phyloP scores from a whole-genome alignment of 805 yeast species.

The Candida rishiriensis region DNA sequence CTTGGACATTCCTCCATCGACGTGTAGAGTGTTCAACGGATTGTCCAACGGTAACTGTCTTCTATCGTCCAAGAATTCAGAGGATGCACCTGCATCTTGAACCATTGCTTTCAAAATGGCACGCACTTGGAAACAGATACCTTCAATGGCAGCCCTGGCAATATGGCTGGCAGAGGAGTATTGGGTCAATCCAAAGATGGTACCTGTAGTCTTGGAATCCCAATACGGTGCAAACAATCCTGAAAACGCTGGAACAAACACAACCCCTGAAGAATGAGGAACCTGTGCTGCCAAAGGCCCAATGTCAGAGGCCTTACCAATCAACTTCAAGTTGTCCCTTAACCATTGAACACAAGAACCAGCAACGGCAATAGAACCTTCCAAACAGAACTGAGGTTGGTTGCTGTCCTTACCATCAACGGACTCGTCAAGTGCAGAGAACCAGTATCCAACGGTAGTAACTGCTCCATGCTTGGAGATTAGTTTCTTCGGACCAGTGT shows the following conservation, averaged over 20 bases:
- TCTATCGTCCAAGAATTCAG: constrained; percentile 53
- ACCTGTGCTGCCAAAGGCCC: constrained; percentile 88
- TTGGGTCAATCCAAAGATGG: constrained; percentile 89
- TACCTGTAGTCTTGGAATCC: constrained; percentile 90
- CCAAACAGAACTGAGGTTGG: constrained; percentile 81
- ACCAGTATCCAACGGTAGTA: constrained; percentile 89
- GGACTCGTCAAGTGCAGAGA: constrained; percentile 55
- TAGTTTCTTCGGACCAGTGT: constrained; percentile 73
- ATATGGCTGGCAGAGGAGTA: constrained; percentile 89
- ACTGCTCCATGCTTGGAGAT: constrained; percentile 76
- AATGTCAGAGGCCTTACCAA: constrained; percentile 77
- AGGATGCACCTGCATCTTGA: constrained; percentile 58
- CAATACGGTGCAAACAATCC: constrained; percentile 96
- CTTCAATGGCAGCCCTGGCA: constrained; percentile 92
- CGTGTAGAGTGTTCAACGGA: constrained; percentile 46
- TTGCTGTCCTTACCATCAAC: constrained; percentile 32
- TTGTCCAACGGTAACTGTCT: constrained; percentile 35
- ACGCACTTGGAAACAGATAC: constrained; percentile 89
- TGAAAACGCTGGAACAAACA: constrained; percentile 90
- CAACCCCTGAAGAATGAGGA: constrained; percentile 81
- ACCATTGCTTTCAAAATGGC: constrained; percentile 90
- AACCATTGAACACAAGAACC: constrained; percentile 94
- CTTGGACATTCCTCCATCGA: constrained; percentile 94
- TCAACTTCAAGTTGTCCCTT: constrained; percentile 81
- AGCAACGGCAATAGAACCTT: constrained; percentile 95